These are phyloP conservation scores for Umbelopsis sp. DNA, from an alignment of 192 early-diverging fungal species.

Conservation along the genomic window DNA sequence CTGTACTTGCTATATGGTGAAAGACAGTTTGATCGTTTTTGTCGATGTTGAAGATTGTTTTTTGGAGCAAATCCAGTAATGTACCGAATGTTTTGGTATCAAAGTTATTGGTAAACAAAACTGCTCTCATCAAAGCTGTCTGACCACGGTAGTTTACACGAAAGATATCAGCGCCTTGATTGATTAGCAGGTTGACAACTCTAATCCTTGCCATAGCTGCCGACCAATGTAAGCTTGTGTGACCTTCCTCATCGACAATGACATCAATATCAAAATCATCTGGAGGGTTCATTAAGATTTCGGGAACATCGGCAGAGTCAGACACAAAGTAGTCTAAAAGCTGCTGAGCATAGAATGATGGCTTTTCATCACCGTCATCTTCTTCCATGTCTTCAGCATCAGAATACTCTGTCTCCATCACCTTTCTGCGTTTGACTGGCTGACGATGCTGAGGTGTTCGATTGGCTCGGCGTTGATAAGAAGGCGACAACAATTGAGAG, in stretches of 20 bases:
- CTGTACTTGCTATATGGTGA: conserved; percentile 84
- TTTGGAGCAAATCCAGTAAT: conserved; percentile 72
- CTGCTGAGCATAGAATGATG: conserved; percentile 22
- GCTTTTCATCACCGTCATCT: not conserved
- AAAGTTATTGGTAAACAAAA: conserved; percentile 88
- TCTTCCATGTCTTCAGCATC: not conserved
- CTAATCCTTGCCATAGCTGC: conserved; percentile 83
- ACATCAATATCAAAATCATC: conserved; percentile 79
- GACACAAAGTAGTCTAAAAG: conserved; percentile 37
- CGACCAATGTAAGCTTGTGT: conserved; percentile 95
- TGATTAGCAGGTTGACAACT: conserved; percentile 74
- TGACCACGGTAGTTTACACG: conserved; percentile 83
- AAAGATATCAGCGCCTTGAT: conserved; percentile 73
- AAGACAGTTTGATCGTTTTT: conserved; percentile 82
- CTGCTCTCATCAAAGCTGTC: conserved; percentile 88
- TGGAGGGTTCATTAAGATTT: conserved; percentile 40
- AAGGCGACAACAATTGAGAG: too few species aligned
- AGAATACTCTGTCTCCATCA: conserved; percentile 27
- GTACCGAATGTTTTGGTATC: conserved; percentile 80
- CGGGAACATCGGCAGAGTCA: conserved; percentile 18
- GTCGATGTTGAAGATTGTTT: conserved; percentile 78
- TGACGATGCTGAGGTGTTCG: conserved; percentile 28
- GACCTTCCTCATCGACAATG: conserved; percentile 94
- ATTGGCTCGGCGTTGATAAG: not conserved
- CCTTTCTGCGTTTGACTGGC: conserved; percentile 49